Conservation (phyloP, 805 yeast species). For the Ogataea glucozyma region DNA sequence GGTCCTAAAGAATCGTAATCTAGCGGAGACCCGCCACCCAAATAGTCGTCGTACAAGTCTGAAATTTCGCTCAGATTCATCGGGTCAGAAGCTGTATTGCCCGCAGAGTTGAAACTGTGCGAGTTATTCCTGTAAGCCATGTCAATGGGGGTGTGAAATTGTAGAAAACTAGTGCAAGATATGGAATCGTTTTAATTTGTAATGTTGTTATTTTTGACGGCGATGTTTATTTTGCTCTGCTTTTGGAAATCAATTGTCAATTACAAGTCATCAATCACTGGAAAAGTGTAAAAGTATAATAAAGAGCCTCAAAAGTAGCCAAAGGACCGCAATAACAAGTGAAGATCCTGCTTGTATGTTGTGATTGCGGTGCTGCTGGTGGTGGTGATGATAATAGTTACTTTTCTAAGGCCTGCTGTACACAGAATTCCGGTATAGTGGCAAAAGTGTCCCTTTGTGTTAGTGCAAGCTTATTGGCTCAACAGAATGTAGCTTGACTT, state of each 20-base stretch:
- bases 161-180: no score
- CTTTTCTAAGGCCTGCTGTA: no score
- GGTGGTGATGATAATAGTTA: neutral
- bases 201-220: no score
- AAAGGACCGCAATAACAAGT: constrained; percentile 1
- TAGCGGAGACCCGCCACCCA: constrained; percentile 13
- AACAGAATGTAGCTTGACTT: neutral
- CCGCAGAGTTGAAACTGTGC: neutral
- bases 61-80: constrained; percentile 23
- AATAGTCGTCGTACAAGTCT: constrained; percentile 33
- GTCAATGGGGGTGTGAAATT: no score
- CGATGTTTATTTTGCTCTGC: no score
- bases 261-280: no score
- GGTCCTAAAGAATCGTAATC: constrained; percentile 1
- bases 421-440: no score
- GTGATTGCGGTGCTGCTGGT: constrained; percentile 4
- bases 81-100: neutral
- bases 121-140: constrained; percentile 1
- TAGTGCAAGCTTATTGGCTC: neutral
- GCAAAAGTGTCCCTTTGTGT: no score
- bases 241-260: no score
- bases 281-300: no score
- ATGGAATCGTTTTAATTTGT: no score
- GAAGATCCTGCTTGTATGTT: constrained; percentile 2
- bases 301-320: no score